Base-by-base conservation (phyloP, 2,329 filamentous ascomycete genomes). In the Ophiosphaerella narmari region DNA sequence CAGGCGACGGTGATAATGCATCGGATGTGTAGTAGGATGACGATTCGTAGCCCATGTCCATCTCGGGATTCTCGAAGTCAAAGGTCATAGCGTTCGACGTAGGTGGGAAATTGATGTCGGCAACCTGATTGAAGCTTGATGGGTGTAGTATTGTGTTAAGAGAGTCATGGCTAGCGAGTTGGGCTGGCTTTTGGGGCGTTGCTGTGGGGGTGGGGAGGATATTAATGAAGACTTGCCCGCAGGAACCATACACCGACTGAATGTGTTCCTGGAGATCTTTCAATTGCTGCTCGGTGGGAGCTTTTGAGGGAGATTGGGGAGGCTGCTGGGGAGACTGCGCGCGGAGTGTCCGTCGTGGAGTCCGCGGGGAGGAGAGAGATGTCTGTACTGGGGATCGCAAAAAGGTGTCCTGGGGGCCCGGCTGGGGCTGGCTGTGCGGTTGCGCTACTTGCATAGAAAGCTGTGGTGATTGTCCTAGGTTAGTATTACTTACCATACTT, bases 391-490 rank as follows among this genome's bases (percentile, higher is more conserved):
- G 65, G 59, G 70, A 72, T 51, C 48, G 64, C 57, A 70, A 56
- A 59, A 68, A 66, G 68, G 67, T 46, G 68, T 70, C 65, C 54
- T 77, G 73, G 68, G 75, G 81, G 83, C 88, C 87, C 85, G 88
- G 88, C 85, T 89, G 86, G 84, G 84, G 84, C 83, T 86, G 83
- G 83, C 85, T 85, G 81, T 91, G 89, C 86, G 90, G 86, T 85
- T 93, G 90, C 86, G 88, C 83, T 89, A 90, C 89, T 87, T 87
- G 88, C 86, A 91, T 83, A 78, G 85, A 82, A 83, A 91, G 88
- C 84, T 92, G 89, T 78, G 82, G 74, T 75, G 77, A 79, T 77
- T 78, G 76, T 82, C 79, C 80, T 80, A 74, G 68, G 80, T 82
- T 82, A 82, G 80, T 82, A 74, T 73, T 80, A 78, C 78, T 81